A percentile compares a stretch with the other conserved stretches of the same genome.
Conservation (phyloP, 2,329 filamentous ascomycete genomes). For the Fusarium setosum region DNA sequence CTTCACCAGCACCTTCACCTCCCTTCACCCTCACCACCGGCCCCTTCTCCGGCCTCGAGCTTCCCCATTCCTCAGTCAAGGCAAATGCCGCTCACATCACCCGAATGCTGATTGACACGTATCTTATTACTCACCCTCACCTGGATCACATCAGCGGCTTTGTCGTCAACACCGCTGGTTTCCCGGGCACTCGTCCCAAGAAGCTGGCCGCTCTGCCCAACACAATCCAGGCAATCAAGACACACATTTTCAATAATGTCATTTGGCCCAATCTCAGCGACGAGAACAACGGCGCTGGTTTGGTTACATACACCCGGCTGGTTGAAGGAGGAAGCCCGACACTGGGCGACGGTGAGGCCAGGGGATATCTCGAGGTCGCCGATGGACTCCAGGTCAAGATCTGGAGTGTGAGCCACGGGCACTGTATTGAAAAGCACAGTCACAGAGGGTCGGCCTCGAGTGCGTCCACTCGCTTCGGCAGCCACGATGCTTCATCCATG, state of each 20-base stretch:
- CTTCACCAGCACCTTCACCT: conserved; percentile 44
- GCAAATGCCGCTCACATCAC: conserved; percentile 88
- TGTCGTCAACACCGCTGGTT: conserved; percentile 90
- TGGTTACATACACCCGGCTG: conserved; percentile 90
- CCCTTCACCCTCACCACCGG: conserved; percentile 72
- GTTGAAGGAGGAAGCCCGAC: conserved; percentile 89
- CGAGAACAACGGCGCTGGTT: conserved; percentile 92
- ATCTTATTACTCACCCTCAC: conserved; percentile 96
- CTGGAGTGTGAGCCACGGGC: conserved; percentile 89
- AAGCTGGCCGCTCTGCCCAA: conserved; percentile 85
- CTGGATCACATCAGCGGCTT: conserved; percentile 93
- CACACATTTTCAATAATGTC: conserved; percentile 95
- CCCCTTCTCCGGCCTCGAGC: conserved; percentile 82
- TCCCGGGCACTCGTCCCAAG: conserved; percentile 85
- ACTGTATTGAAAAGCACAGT: conserved; percentile 80
- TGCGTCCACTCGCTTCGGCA: conserved; percentile 62
- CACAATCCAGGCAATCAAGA: conserved; percentile 93
- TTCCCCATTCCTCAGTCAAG: conserved; percentile 73
- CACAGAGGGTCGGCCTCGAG: conserved; percentile 69
- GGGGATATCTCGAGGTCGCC: conserved; percentile 88
- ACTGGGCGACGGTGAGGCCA: conserved; percentile 81
- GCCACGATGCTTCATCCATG: conserved; percentile 59
- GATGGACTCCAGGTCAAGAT: conserved; percentile 91
- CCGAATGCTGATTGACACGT: conserved; percentile 83
- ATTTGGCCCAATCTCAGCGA: conserved; percentile 98